These are phyloP conservation scores for Diaporthe citri DNA, from an alignment of 2,329 filamentous ascomycete genomes.

Conservation along the genomic window DNA sequence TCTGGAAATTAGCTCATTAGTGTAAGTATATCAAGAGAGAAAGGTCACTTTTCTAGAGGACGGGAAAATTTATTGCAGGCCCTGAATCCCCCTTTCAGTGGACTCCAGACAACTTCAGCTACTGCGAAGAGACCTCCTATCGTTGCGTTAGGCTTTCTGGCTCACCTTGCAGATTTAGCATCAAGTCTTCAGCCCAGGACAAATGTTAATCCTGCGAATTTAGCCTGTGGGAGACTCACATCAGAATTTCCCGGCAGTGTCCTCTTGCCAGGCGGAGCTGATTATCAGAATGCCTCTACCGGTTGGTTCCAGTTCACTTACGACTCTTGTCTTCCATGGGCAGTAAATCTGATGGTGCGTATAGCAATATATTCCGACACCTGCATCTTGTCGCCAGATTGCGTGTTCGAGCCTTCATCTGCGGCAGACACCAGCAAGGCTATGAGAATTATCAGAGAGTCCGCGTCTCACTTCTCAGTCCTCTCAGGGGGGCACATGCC, in stretches of 20 bases:
- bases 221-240: background rate
- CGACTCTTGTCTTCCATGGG: background rate
- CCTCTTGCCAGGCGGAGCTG: background rate
- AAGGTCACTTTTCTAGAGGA: background rate
- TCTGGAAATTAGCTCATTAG: too few relatives aligned
- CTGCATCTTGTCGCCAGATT: conserved; percentile 3
- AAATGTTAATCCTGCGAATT: background rate
- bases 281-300: background rate
- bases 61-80: too few relatives aligned
- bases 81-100: fast-evolving
- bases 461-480: conserved; percentile 52
- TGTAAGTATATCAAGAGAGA: too few relatives aligned
- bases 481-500: conserved; percentile 60
- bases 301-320: background rate
- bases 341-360: background rate
- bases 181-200: background rate
- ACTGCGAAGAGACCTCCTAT: background rate
- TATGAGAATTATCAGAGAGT: background rate
- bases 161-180: background rate
- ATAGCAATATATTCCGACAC: conserved; percentile 18
- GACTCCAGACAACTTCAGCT: background rate
- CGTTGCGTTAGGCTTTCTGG: background rate
- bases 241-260: background rate
- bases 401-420: background rate
- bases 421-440: background rate